Evolutionary conservation across 2,329 filamentous ascomycete species (phyloP), one percentile per base, ranked within the genome.

Genomic region (Phyllosticta citrichinensis): DNA sequence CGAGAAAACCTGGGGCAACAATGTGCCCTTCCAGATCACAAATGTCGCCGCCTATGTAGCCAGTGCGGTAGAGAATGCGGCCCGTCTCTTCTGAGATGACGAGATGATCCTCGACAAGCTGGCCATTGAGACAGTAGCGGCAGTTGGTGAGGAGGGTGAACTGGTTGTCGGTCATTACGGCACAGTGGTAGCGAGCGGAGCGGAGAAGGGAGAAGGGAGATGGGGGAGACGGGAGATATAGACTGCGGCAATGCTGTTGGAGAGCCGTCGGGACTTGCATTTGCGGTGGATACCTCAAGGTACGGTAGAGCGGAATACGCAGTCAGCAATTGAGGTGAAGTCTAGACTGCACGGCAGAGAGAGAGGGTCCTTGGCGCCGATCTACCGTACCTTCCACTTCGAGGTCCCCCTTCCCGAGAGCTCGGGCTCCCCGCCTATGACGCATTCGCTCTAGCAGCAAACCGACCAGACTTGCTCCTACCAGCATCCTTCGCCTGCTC

Each of bases 1-100:
- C 81, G 22, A 83, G 70, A 65, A 81, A 81, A 3, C 81, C 81
- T 10, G 81, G 81, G 5, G 80, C 78, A 58, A 83, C 71, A 55
- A 83, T 79, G 55, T 70, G 73, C 51, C 77, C 77, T 50, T 78
- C 72, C 11, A 83, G 67, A 65, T 83, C 80, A 55, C 80, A 68
- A 12, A 72, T 72, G 52, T 78, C 74, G 27, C 74, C 76, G 52
- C 74, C 75, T 62, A 76, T 76, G 63, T 76, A 76, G 33, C 75
- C 74, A 40, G 75, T 74, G 60, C 71, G 67, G 64, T 74, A 71
- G 51, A 78, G 64, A 62, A 79, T 77, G 22, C 70, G 66, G 19
- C 77, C 77, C 2, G 73, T 75, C 58, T 76, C 75, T 58, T 76
- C 73, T 17, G 76, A 77, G 52, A 79, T 73, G 60, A 77, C 74